These are phyloP conservation scores for Akanthomyces dipterigenus DNA, from an alignment of 2,329 filamentous ascomycete species.

Conservation along the genomic window DNA sequence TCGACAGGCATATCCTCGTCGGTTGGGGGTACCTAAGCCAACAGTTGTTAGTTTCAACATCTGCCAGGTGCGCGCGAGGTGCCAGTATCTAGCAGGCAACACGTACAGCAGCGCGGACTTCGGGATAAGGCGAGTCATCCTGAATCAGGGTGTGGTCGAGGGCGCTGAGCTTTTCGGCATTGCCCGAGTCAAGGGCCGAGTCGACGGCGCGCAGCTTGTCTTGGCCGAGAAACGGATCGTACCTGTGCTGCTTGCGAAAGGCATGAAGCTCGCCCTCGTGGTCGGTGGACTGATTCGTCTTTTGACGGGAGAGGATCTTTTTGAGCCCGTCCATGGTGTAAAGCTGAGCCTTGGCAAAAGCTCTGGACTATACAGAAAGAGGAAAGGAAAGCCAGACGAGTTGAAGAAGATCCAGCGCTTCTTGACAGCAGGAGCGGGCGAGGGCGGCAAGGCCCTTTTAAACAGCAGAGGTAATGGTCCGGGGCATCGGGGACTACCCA, in stretches of 20 bases:
- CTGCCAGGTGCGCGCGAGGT: neutral
- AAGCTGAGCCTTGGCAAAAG: neutral
- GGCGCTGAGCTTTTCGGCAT: slow-evolving; percentile 37
- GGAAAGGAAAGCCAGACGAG: neutral
- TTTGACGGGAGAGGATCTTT: slow-evolving; percentile 10
- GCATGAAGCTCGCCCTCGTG: slow-evolving; percentile 28
- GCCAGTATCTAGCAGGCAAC: neutral
- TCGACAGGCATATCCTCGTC: slow-evolving; percentile 47
- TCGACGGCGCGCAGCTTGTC: slow-evolving; percentile 47
- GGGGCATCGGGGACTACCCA: neutral
- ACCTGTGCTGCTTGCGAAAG: slow-evolving; percentile 45
- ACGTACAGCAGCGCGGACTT: slow-evolving; percentile 28
- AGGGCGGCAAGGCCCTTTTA: neutral
- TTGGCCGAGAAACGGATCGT: slow-evolving; percentile 50
- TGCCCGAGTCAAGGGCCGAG: slow-evolving; percentile 35
- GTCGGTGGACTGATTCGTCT: slow-evolving; percentile 11
- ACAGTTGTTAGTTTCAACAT: neutral
- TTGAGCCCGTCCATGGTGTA: neutral
- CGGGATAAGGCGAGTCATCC: slow-evolving; percentile 51
- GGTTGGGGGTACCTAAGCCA: slow-evolving; percentile 28
- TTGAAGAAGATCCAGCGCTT: neutral
- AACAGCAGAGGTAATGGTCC: neutral
- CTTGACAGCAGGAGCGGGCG: neutral
- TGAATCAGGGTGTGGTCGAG: slow-evolving; percentile 41
- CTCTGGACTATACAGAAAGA: neutral